Base-by-base conservation (phyloP, 306 rosid species). In the Inga leiocalycina region DNA sequence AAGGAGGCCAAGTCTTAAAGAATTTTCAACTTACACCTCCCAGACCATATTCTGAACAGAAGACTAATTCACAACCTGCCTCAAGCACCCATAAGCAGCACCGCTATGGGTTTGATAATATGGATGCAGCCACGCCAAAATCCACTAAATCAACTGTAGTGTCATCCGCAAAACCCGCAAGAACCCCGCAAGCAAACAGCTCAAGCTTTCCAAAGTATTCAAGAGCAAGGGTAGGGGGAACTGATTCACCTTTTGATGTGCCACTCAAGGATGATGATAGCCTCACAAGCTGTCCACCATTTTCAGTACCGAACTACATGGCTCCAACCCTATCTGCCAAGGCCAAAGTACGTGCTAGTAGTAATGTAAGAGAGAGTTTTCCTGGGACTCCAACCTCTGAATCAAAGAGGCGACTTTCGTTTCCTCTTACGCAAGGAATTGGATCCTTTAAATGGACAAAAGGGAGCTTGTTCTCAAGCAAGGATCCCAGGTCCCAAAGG, bases 221-320 rank as follows among this genome's bases (percentile, higher is more conserved):
- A 27, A 90, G 96, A 78, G 52, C 91, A 74, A 85, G 89, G 83
- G 87, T 84, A 10, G 79, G 84, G 7, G 94, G 92, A 76, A 83
- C 80, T 41, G 85, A 66, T 8, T 93, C 94, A 37, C 93, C 97
- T 56, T 96, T 88, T 39, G 97, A 88, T 32, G 46, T 91, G 72
- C 87, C 91, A 6, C 49, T 89, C 4, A 94, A 83, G 79, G 99
- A 97, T 68, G 97, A 92, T 57, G 98, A 91, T 5, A 97, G 99
- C 81, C 95, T 97, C 78, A 88, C 82, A 74, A 97, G 99, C 83
- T 97, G 99, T 87, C 99, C 99, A 0, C 97, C 98, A 1, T 97
- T 97, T 81, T 91, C 98, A 0, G 98, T 85, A 74, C 99, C 99
- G 54, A 92, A 39, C 82, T 97, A 97, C 91, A 97, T 94, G 99